A percentile compares a stretch with the other conserved stretches of the same genome.
Evolutionary conservation across 768 basidiomycete genomes (phyloP).

Genomic region (Galerina sulciceps): DNA sequence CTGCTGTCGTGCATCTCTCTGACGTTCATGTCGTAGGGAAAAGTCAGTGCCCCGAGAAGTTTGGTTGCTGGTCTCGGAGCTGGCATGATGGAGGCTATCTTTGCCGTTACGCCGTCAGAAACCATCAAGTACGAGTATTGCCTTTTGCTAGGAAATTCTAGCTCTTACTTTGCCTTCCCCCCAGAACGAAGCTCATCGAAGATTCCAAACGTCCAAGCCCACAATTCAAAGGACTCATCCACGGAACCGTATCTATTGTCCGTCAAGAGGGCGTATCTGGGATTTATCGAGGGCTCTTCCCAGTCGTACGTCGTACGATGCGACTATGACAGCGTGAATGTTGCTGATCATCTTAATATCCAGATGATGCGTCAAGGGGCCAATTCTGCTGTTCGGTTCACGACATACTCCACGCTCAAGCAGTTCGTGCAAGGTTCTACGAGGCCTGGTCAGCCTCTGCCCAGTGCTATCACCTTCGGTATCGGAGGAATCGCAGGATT

Average conservation of each 20-base stretch:
- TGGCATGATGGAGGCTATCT: constrained; percentile 88
- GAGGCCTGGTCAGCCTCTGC: constrained; percentile 82
- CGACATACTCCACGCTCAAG: constrained; percentile 92
- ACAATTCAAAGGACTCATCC: constrained; percentile 83
- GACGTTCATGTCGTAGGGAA: constrained; percentile 61
- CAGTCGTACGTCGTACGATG: constrained; percentile 67
- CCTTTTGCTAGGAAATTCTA: background rate
- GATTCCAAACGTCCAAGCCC: constrained; percentile 88
- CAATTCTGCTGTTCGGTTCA: constrained; percentile 95
- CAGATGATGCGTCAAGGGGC: constrained; percentile 98
- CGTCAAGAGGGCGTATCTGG: constrained; percentile 83
- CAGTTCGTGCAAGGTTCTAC: constrained; percentile 88
- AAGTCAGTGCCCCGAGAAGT: constrained; percentile 85
- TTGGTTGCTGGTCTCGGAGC: constrained; percentile 83
- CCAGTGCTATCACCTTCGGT: constrained; percentile 88
- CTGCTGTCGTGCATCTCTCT: background rate
- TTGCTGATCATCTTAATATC: background rate
- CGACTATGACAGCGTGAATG: background rate
- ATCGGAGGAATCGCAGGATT: constrained; percentile 94
- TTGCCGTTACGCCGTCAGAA: constrained; percentile 97
- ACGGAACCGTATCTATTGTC: constrained; percentile 83
- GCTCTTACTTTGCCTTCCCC: background rate
- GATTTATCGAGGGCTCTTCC: constrained; percentile 90
- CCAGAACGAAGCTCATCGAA: constrained; percentile 95
- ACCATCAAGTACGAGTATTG: constrained; percentile 85